These are phyloP conservation scores for Hypoxylon subgilvum DNA, from an alignment of 495 filamentous ascomycete genomes.

Conservation along the genomic window DNA sequence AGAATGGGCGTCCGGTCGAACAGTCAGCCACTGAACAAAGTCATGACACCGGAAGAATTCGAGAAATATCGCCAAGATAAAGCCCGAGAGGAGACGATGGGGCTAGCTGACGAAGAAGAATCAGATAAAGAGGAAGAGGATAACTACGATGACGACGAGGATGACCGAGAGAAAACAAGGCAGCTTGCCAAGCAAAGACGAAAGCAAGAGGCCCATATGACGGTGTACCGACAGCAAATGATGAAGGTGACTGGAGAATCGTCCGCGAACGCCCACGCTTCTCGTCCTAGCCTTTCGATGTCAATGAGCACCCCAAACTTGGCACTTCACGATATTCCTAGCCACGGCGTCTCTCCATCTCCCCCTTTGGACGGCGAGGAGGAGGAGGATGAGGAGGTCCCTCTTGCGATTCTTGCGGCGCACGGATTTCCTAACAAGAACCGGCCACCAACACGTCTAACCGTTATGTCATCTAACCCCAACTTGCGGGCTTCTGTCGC, in stretches of 20 bases:
- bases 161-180: conserved; percentile 77
- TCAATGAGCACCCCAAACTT: conserved; percentile 65
- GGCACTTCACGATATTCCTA: conserved; percentile 38
- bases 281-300: conserved; percentile 52
- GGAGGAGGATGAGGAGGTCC: conserved; percentile 88
- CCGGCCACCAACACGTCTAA: conserved; percentile 75
- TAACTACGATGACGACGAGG: conserved; percentile 80
- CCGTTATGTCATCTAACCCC: conserved; percentile 68
- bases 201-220: conserved; percentile 89
- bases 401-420: conserved; percentile 84
- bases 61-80: conserved; percentile 82
- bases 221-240: conserved; percentile 93
- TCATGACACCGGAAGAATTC: conserved; percentile 90
- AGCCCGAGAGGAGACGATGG: conserved; percentile 59
- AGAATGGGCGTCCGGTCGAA: conserved; percentile 47
- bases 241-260: conserved; percentile 91
- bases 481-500: conserved; percentile 58
- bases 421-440: conserved; percentile 91
- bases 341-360: conserved; percentile 37
- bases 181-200: conserved; percentile 75
- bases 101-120: conserved; percentile 41
- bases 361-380: conserved; percentile 54
- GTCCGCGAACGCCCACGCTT: conserved; percentile 46
- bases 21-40: conserved; percentile 63
- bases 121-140: conserved; percentile 64